Base-by-base conservation (phyloP, 2,329 filamentous ascomycete genomes). In the Microcyclospora pomicola region DNA sequence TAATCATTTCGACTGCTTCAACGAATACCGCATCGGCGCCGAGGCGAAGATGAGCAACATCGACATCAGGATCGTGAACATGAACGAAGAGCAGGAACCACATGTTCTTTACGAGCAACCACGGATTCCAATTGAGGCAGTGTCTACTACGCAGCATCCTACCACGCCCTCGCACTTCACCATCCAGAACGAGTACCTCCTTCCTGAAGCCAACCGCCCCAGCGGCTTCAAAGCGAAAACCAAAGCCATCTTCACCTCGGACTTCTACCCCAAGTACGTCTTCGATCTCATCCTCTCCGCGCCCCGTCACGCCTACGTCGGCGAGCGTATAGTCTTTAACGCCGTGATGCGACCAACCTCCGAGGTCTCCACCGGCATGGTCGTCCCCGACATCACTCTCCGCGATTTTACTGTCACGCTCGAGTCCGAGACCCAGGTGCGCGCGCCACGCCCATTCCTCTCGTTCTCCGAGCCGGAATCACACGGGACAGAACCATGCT, bases 161-260 rank as follows among this genome's bases (percentile, higher is more conserved):
- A 11, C 30, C 16, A 24, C 33, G 19, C 34, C 27, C 19, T 12
- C 32, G 35, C 19, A 32, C 31, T 24, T 24, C 4, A 42, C 19
- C 7, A 30, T 52, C 5, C 44, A 49, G 16, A 51, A 44, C 30
- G 40, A 48, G 14, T 29, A 45, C 12, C 39, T 52, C 2, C 41
- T 51, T 2, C 47, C 47, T 2, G 42, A 45, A 31, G 41, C 42
- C 11, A 28, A 44, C 14, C 45, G 48, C 5, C 47, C 48, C 6
- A 32, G 24, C 16, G 45, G 45, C 2, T 46, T 49, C 34, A 45
- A 47, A 27, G 37, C 46, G 35, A 50, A 48, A 27, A 41, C 48
- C 10, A 50, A 42, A 28, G 46, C 46, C 9, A 40, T 46, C 11
- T 47, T 49, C 33, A 44, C 38, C 5, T 45, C 47, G 2, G 42